A percentile compares a stretch with the other conserved stretches of the same genome.
These are phyloP conservation scores for Phytopythium ostracodes DNA, from an alignment of 352 stramenopile genomes.

Conservation along the genomic window DNA sequence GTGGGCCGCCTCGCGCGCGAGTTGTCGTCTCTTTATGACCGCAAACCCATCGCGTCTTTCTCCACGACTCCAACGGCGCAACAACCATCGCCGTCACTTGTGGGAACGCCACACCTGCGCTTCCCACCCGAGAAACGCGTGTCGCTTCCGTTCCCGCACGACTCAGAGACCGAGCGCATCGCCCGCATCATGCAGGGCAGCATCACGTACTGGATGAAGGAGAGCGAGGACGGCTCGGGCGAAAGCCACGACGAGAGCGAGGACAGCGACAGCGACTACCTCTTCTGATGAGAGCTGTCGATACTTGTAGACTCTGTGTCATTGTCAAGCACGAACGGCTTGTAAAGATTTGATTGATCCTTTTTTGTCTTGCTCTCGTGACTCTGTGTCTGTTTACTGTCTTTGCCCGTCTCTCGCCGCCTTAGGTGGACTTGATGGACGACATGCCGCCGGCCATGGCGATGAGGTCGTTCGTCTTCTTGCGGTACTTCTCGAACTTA, in stretches of 20 bases:
- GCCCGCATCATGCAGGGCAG: slow-evolving; percentile 77
- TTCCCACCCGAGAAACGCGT: neutral
- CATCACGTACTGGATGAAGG: slow-evolving; percentile 53
- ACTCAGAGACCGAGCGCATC: slow-evolving; percentile 78
- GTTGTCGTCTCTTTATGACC: neutral
- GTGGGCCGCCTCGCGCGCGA: neutral
- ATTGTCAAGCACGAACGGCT: neutral
- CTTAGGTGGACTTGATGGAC: slow-evolving; percentile 33
- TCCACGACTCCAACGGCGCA: neutral
- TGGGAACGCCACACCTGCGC: slow-evolving; percentile 2
- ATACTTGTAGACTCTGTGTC: neutral
- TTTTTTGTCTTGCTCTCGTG: neutral
- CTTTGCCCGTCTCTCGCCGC: neutral
- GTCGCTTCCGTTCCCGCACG: slow-evolving; percentile 16
- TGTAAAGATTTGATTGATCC: neutral
- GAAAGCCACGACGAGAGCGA: neutral
- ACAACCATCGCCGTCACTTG: slow-evolving; percentile 5
- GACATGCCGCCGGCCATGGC: slow-evolving; percentile 64
- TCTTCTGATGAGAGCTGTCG: neutral
- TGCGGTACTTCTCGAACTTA: slow-evolving; percentile 70
- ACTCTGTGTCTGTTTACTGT: neutral
- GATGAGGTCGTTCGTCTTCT: slow-evolving; percentile 74
- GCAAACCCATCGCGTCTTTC: neutral
- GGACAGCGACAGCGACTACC: slow-evolving; percentile 5
- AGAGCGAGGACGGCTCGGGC: slow-evolving; percentile 10